Conservation (phyloP, 2,329 filamentous ascomycete genomes). For the Monilinia vaccinii-corymbosi region DNA sequence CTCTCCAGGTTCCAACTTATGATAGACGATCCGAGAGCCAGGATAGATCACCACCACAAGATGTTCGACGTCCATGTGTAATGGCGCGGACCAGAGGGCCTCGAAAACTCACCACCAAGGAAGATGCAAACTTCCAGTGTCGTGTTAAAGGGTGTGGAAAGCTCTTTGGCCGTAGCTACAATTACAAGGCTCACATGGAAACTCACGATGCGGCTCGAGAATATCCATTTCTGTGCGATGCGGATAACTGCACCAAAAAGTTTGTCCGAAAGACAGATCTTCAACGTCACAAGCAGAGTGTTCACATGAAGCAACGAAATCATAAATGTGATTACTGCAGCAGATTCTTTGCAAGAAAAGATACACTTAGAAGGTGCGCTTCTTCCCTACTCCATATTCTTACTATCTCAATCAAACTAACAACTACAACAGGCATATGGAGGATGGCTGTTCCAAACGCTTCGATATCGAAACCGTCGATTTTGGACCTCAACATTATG, state of each 20-base stretch:
- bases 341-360: conserved; percentile 66
- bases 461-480: conserved; percentile 35
- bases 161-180: conserved; percentile 75
- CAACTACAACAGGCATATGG: conserved; percentile 51
- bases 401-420: neutral
- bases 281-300: conserved; percentile 50
- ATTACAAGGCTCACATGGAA: conserved; percentile 78
- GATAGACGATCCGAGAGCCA: conserved; percentile 24
- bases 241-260: conserved; percentile 57
- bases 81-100: conserved; percentile 28
- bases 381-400: neutral
- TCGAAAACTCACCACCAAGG: conserved; percentile 51
- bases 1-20: conserved; percentile 22
- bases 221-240: conserved; percentile 60
- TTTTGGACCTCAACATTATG: conserved; percentile 25
- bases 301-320: conserved; percentile 65
- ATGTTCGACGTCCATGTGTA: conserved; percentile 15
- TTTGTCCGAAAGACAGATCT: conserved; percentile 82
- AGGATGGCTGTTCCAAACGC: conserved; percentile 65
- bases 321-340: conserved; percentile 64
- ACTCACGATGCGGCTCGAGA: conserved; percentile 68
- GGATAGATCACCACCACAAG: conserved; percentile 16
- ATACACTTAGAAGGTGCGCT: conserved; percentile 65
- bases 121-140: conserved; percentile 65
- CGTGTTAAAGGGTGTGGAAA: conserved; percentile 61